Evolutionary conservation across 2,329 filamentous ascomycete species (phyloP), one percentile per base, ranked within the genome.

Genomic region (Magnaporthales sp.): DNA sequence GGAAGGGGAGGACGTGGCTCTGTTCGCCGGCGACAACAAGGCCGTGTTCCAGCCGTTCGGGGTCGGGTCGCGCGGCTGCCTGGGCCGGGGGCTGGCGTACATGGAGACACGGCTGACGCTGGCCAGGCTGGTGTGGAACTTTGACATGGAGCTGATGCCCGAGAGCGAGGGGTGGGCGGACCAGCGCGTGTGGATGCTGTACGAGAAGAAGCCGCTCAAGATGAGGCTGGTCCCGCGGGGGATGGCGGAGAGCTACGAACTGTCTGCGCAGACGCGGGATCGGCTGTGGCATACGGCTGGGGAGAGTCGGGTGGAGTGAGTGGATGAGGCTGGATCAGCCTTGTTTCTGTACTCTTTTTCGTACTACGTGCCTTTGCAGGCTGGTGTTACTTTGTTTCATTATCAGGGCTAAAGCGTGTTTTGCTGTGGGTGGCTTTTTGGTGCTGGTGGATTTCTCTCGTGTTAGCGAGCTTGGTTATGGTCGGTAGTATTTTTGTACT

Each of bases 21-120:
- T 72, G 6, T 83, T 79, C 70, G 70, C 71, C 1, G 66, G 69
- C 15, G 82, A 85, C 68, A 77, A 75, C 62, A 74, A 75, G 62
- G 77, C 78, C 0, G 78, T 76, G 1, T 63, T 68, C 58, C 68
- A 71, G 63, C 68, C 69, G 11, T 71, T 71, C 62, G 64, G 61
- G 15, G 13, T 64, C 8, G 70, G 70, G 0, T 54, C 69, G 15
- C 30, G 70, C 8, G 69, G 67, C 65, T 72, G 70, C 54, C 46
- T 72, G 15, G 69, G 70, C 2, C 38, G 67, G 24, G 66, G 67
- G 30, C 68, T 74, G 24, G 71, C 72, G 19, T 68, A 70, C 46
- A 65, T 72, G 64, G 73, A 74, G 67, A 69, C 70, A 60, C 68
- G 67, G 15, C 38, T 74, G 10, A 68, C 69, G 3, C 27, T 73